Evolutionary conservation across 495 filamentous ascomycete genomes (phyloP).

Genomic region (Neurospora terricola): DNA sequence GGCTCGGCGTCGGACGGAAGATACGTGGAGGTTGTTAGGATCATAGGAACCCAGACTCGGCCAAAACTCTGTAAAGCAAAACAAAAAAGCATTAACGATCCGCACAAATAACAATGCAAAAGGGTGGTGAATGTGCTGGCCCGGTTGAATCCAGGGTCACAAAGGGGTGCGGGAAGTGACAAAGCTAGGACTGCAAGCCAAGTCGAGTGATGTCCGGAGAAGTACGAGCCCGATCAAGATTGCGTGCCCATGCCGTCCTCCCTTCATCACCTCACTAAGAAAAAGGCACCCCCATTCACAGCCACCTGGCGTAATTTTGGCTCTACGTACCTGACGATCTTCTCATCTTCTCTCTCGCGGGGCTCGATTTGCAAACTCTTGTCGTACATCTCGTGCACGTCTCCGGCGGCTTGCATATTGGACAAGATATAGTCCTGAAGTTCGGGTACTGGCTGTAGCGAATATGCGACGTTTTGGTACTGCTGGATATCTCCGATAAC

Average conservation of each 20-base stretch:
- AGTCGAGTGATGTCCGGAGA: neutral
- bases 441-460: conserved; percentile 77
- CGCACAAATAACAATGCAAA: neutral
- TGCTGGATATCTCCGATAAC: conserved; percentile 97
- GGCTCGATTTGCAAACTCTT: conserved; percentile 87
- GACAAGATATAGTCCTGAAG: conserved; percentile 94
- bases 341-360: conserved; percentile 89
- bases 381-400: conserved; percentile 99
- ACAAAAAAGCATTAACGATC: conserved; percentile 1
- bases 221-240: neutral
- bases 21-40: neutral
- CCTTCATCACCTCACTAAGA: neutral
- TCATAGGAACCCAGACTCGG: conserved; percentile 40
- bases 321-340: conserved; percentile 47
- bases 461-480: conserved; percentile 93
- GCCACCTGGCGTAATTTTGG: neutral
- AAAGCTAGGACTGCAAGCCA: neutral
- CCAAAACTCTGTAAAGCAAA: conserved; percentile 27
- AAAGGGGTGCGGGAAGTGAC: neutral
- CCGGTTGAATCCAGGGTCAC: neutral
- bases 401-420: conserved; percentile 86
- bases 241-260: neutral
- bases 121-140: neutral
- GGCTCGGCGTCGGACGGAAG: neutral
- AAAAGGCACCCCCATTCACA: neutral